These are phyloP conservation scores for Ascochyta pisi DNA, from an alignment of 2,329 filamentous ascomycete species.

Conservation along the genomic window DNA sequence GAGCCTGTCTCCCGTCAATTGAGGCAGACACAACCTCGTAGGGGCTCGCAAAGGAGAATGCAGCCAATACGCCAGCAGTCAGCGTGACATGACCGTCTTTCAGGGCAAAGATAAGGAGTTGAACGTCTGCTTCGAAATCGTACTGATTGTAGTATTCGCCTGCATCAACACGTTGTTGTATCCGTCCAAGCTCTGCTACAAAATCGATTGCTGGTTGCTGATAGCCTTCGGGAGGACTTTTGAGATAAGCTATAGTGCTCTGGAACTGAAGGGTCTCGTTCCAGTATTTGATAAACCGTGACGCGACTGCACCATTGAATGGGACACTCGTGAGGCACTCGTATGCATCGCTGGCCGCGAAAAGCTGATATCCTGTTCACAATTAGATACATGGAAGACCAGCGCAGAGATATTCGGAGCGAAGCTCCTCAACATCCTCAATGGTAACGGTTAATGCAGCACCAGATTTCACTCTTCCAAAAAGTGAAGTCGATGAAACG, in stretches of 20 bases:
- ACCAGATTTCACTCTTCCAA: not conserved
- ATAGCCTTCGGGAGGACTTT: constrained; percentile 49
- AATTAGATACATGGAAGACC: not conserved
- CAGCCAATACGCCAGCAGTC: constrained; percentile 28
- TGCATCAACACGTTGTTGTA: constrained; percentile 26
- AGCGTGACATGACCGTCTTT: constrained; percentile 44
- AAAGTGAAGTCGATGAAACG: not conserved
- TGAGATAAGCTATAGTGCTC: constrained; percentile 51
- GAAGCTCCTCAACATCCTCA: not conserved
- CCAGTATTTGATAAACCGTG: constrained; percentile 53
- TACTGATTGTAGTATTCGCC: constrained; percentile 46
- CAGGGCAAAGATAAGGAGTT: constrained; percentile 34
- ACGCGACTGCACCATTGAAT: constrained; percentile 52
- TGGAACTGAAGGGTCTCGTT: constrained; percentile 55
- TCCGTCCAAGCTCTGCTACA: constrained; percentile 28
- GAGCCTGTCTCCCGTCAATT: constrained; percentile 31
- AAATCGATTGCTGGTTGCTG: constrained; percentile 50
- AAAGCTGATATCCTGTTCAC: constrained; percentile 1
- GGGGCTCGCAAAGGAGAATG: constrained; percentile 33
- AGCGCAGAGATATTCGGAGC: not conserved
- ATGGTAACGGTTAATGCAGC: not conserved
- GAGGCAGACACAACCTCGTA: constrained; percentile 32
- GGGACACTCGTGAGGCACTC: constrained; percentile 54
- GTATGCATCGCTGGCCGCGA: constrained; percentile 37
- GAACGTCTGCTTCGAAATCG: constrained; percentile 46